Evolutionary conservation across 202 grass and related monocot genomes (phyloP).

Genomic region (Panicum hallii): DNA sequence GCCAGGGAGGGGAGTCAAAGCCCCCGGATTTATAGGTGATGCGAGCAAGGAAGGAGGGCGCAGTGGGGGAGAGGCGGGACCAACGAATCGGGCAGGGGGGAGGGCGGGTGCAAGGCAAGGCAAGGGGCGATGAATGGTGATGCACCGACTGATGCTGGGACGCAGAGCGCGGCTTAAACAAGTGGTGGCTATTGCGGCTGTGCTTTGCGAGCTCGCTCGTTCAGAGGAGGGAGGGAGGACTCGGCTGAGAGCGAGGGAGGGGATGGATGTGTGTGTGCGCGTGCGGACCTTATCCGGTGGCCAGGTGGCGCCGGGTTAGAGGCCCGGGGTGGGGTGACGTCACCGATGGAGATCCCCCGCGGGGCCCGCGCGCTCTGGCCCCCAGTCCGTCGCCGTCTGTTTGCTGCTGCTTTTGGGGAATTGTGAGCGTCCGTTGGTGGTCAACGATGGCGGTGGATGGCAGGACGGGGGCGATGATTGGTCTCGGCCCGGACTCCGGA

Average conservation of each 20-base stretch:
- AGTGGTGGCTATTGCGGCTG: background rate
- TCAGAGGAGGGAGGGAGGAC: background rate
- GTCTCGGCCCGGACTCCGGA: too few species aligned
- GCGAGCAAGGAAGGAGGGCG: background rate
- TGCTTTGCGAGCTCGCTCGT: background rate
- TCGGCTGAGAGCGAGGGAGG: background rate
- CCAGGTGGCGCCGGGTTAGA: background rate
- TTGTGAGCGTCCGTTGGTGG: too few species aligned
- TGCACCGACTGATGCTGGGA: slow-evolving; percentile 44
- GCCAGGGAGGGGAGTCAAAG: too few species aligned
- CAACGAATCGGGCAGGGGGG: too few species aligned
- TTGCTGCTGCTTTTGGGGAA: too few species aligned
- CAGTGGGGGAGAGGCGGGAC: too few species aligned
- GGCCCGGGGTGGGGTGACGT: background rate
- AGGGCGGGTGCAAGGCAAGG: background rate
- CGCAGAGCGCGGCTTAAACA: background rate
- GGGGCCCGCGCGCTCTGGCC: background rate
- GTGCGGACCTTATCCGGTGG: slow-evolving; percentile 1
- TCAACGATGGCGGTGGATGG: too few species aligned
- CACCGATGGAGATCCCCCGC: slow-evolving; percentile 7
- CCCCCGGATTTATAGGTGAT: slow-evolving; percentile 1
- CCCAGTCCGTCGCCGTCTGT: background rate
- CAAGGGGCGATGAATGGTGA: slow-evolving; percentile 37
- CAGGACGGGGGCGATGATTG: too few species aligned
- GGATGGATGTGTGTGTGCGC: background rate